Evolutionary conservation across 176 grass and related monocot genomes (phyloP).

Genomic region (Melocanna baccifera): DNA sequence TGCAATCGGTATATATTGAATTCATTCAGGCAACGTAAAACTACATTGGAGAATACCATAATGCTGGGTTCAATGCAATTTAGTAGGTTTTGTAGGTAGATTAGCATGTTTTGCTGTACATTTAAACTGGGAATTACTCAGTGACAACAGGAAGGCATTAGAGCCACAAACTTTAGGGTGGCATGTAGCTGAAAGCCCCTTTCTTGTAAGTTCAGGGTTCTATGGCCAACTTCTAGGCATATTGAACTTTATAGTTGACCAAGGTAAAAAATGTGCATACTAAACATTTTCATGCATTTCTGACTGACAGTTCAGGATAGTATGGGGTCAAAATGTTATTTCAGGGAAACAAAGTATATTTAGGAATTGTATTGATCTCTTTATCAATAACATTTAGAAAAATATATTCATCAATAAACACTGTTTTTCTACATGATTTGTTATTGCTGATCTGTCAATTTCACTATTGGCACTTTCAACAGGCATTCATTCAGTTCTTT

Average conservation of each 20-base stretch:
- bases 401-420: neutral
- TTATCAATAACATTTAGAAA: neutral
- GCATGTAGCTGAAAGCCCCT: neutral
- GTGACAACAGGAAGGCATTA: neutral
- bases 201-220: neutral
- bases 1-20: neutral
- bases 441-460: neutral
- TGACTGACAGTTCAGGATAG: neutral
- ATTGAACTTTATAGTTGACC: neutral
- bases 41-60: neutral
- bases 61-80: neutral
- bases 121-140: neutral
- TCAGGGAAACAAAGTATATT: neutral
- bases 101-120: neutral
- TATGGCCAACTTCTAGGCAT: neutral
- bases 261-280: neutral
- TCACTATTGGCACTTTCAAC: neutral
- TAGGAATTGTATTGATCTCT: neutral
- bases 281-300: neutral
- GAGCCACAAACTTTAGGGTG: neutral
- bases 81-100: neutral
- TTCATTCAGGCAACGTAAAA: neutral
- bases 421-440: neutral
- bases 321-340: constrained; percentile 4
- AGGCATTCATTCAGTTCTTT: neutral